Base-by-base conservation (phyloP, 139 green algal genomes). In the Penium margaritaceum region DNA sequence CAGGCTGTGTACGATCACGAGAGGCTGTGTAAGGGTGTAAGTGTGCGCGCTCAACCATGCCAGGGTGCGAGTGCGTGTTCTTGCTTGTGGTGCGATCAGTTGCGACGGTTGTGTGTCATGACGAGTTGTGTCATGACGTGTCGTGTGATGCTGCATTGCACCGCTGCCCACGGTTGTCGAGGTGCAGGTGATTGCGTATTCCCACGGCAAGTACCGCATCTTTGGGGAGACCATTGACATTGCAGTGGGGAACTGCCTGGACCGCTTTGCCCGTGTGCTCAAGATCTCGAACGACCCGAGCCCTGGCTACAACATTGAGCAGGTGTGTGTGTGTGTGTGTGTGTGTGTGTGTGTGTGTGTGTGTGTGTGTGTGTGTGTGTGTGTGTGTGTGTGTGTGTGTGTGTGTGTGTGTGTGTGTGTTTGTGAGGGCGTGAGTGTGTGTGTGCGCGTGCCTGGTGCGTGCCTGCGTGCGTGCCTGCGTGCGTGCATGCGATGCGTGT, bases 171-270 rank as follows among this genome's bases (percentile, higher is more conserved):
- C 44, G 21, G 17, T 54, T 19, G 21, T 17, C 17, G 19, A 19
- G 2, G n/a, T n/a, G n/a, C n/a, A 91, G 86, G 91, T 96, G 2
- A 96, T 96, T 58, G 91, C 91, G 0, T 95, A 94, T 78, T 82
- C 90, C 0, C 79, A 90, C 29, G 82, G 79, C 12, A 71, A 84
- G 47, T 96, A 96, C 74, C 80, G 87, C 29, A 96, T 96, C 29
- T 96, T 96, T 78, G 91, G 91, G 2, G 91, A 96, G 81, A 96
- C 91, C 3, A 95, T 96, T 34, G 91, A 96, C 78, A 90, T 96
- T 19, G 91, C 91, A 2, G 88, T 96, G 6, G 91, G 91, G 24
- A 96, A 96, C 79, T 91, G 84, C 67, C 79, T 96, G 35, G 91
- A 96, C 80, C 77, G 88, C 64, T 95, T 96, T 82, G 91, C 91